Evolutionary conservation across 352 stramenopile species (phyloP).

Genomic region (Aphanomyces invadans): DNA sequence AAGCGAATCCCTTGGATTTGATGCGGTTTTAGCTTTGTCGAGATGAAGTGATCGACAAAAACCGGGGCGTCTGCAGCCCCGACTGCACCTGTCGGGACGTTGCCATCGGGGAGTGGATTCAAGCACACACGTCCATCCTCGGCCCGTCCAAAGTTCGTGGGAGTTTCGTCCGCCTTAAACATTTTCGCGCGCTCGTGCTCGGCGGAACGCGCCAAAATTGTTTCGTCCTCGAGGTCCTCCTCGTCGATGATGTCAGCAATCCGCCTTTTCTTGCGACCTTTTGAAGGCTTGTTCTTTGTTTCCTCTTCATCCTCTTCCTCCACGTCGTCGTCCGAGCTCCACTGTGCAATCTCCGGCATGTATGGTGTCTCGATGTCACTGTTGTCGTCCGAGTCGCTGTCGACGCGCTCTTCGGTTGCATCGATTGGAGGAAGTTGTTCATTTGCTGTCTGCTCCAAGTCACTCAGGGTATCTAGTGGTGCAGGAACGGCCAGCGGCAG

Average conservation of each 20-base stretch:
- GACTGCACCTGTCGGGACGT: slow-evolving; percentile 34
- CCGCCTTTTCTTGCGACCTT: slow-evolving; percentile 44
- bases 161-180: slow-evolving; percentile 14
- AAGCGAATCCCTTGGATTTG: slow-evolving; percentile 70
- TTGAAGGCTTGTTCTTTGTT: slow-evolving; percentile 21
- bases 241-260: slow-evolving; percentile 62
- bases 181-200: slow-evolving; percentile 47
- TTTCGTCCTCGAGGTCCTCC: slow-evolving; percentile 57
- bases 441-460: background rate
- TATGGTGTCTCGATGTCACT: slow-evolving; percentile 20
- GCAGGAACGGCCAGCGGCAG: background rate
- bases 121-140: slow-evolving; percentile 45
- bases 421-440: background rate
- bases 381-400: slow-evolving; percentile 23
- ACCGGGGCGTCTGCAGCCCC: slow-evolving; percentile 47
- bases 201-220: slow-evolving; percentile 45
- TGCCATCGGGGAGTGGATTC: slow-evolving; percentile 41
- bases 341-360: slow-evolving; percentile 20
- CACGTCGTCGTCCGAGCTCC: slow-evolving; percentile 16
- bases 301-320: slow-evolving; percentile 26
- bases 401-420: background rate
- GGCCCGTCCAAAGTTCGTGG: slow-evolving; percentile 20
- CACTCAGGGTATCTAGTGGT: background rate
- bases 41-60: slow-evolving; percentile 58
- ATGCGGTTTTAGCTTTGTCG: slow-evolving; percentile 66